Evolutionary conservation across 31 red algal species (phyloP).

Genomic region (Porphyra umbilicalis): DNA sequence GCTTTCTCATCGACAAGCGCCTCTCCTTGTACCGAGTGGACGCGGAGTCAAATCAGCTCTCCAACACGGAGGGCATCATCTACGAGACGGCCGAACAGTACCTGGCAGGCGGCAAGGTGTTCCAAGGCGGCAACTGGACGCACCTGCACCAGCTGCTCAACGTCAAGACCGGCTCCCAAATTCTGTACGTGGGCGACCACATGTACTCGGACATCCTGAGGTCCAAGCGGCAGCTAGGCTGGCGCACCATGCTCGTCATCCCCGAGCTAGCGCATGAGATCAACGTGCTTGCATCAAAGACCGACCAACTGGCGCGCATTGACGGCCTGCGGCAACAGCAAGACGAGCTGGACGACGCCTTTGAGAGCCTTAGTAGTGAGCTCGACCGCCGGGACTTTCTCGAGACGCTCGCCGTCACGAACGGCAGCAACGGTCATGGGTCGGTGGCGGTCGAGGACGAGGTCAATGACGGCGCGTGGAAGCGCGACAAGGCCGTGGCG

Average conservation of each 20-base stretch:
- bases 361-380: constrained; percentile 16
- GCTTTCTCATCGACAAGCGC: constrained; percentile 60
- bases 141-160: constrained; percentile 84
- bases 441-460: constrained; percentile 2
- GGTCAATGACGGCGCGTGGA: background rate
- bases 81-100: constrained; percentile 50
- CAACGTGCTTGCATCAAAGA: constrained; percentile 34
- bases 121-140: constrained; percentile 93
- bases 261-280: constrained; percentile 92
- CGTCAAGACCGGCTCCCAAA: constrained; percentile 50
- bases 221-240: constrained; percentile 87
- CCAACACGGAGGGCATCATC: constrained; percentile 73
- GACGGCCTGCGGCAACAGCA: background rate
- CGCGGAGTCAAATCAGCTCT: constrained; percentile 30
- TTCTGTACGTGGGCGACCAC: constrained; percentile 96
- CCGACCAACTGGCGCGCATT: background rate
- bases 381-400: constrained; percentile 10
- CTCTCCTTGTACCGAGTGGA: constrained; percentile 78
- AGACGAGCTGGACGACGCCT: constrained; percentile 26
- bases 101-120: constrained; percentile 61
- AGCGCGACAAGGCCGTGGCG: constrained; percentile 7
- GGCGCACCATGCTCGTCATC: constrained; percentile 94
- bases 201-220: constrained; percentile 93
- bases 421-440: constrained; percentile 5
- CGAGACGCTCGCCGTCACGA: background rate